Base-by-base conservation (phyloP, 805 yeast genomes). In the Wickerhamomyces ciferrii region DNA sequence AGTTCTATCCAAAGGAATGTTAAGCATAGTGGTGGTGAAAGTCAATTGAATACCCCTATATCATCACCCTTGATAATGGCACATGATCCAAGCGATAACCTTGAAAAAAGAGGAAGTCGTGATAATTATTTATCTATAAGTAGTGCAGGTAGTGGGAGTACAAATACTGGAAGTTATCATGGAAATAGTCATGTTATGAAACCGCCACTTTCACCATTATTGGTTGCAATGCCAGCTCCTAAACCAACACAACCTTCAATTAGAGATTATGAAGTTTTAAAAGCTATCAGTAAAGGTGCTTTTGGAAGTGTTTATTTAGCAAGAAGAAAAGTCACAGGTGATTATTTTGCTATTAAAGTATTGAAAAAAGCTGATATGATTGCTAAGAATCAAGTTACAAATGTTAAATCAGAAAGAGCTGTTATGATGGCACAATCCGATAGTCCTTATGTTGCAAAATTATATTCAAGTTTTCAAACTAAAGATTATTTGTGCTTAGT, bases 361-460 rank as follows among this genome's bases (percentile, higher is more conserved):
- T 69, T 94, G 51, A 87, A 83, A 56, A 94, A 94, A 65, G 78
- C 95, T 3, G 98, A 94, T 65, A 94, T 94, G 98, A 83, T 94
- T 49, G 92, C 96, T 2, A 94, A 92, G 67, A 95, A 95, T 71
- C 99, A 94, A 69, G 92, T 92, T 5, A 82, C 91, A 19, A 94
- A 94, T 61, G 96, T 95, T 29, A 87, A 86, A 57, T 87, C 96
- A 1, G 99, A 95, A 63, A 71, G 99, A 40, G 97, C 97, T 0
- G 92, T 92, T n/a, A 84, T 94, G 90, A 94, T 94, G 95, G 83
- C 95, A 2, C 98, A 94, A 60, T 79, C 96, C 2, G 92, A 90
- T 51, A 85, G 92, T 35, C 95, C 96, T 0, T 89, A 85, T 61
- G 97, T 94, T 49, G 98, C 96, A 1, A 90, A 84, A 59, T 70